A percentile compares a stretch with the other conserved stretches of the same genome.
phyloP scores from a whole-genome alignment of 768 basidiomycete genomes.

The Boletus vinaceobasis region DNA sequence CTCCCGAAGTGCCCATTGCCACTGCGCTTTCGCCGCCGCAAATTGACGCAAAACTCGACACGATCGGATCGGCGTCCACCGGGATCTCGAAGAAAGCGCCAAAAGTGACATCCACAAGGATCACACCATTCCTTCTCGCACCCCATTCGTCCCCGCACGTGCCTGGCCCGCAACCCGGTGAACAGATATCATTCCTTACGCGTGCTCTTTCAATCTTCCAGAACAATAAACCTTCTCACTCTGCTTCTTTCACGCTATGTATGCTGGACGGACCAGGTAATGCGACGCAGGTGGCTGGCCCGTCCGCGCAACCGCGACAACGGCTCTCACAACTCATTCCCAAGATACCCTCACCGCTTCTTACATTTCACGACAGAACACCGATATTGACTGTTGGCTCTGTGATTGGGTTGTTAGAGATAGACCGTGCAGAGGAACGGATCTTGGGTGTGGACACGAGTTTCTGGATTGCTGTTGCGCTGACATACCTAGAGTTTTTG shows the following conservation, averaged over 20 bases:
- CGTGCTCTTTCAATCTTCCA: constrained; percentile 49
- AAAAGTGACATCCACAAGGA: constrained; percentile 18
- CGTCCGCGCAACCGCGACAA: constrained; percentile 23
- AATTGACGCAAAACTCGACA: constrained; percentile 28
- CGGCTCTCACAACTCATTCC: constrained; percentile 22
- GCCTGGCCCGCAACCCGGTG: constrained; percentile 27
- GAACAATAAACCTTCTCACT: constrained; percentile 51
- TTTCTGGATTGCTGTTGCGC: constrained; percentile 73
- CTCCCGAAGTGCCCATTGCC: constrained; percentile 34
- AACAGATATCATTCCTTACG: constrained; percentile 43
- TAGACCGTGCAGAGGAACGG: constrained; percentile 54
- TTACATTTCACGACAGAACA: constrained; percentile 71
- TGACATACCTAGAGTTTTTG: constrained; percentile 76
- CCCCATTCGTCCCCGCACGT: constrained; percentile 40
- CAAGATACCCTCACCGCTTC: constrained; percentile 42
- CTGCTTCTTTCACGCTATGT: constrained; percentile 59
- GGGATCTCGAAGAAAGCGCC: not conserved
- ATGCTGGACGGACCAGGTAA: constrained; percentile 18
- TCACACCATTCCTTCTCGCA: constrained; percentile 52
- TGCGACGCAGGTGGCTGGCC: constrained; percentile 10
- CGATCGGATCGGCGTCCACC: constrained; percentile 8
- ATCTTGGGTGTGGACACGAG: constrained; percentile 67
- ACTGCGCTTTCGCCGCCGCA: constrained; percentile 34
- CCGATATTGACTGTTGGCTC: constrained; percentile 59
- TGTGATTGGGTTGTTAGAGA: constrained; percentile 58